Conservation (phyloP, 2,329 filamentous ascomycete genomes). For the Apiospora rasikravindrae region DNA sequence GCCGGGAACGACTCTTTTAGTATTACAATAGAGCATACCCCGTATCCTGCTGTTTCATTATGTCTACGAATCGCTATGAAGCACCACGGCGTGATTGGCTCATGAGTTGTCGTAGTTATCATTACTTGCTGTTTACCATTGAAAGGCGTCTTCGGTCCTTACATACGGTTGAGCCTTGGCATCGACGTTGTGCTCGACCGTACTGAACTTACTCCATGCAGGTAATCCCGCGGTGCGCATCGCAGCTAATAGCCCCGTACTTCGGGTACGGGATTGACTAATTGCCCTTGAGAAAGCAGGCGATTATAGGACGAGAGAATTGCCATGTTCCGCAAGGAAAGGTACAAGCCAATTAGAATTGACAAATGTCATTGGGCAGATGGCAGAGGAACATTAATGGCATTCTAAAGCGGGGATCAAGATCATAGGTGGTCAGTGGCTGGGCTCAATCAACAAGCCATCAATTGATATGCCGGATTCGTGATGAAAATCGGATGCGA, state of each 20-base stretch:
- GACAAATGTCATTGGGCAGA: background rate
- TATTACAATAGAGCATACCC: background rate
- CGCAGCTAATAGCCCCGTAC: background rate
- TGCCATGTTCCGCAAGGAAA: background rate
- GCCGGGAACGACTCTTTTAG: no score
- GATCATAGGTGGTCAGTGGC: background rate
- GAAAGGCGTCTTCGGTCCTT: background rate
- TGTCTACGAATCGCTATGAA: background rate
- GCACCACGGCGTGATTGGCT: background rate
- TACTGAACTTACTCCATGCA: background rate
- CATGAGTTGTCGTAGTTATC: background rate
- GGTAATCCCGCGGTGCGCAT: background rate
- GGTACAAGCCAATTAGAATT: no score
- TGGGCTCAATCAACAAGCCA: background rate
- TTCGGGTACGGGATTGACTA: background rate
- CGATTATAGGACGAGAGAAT: background rate
- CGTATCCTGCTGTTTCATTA: accelerated
- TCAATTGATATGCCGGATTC: background rate
- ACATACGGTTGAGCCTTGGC: background rate
- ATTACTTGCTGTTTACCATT: background rate
- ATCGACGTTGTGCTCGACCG: background rate
- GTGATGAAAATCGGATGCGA: background rate
- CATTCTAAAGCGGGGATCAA: background rate
- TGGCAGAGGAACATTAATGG: background rate
- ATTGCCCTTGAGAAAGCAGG: accelerated